Base-by-base conservation (phyloP, 352 stramenopile genomes). In the Phytopythium mirpurense region DNA sequence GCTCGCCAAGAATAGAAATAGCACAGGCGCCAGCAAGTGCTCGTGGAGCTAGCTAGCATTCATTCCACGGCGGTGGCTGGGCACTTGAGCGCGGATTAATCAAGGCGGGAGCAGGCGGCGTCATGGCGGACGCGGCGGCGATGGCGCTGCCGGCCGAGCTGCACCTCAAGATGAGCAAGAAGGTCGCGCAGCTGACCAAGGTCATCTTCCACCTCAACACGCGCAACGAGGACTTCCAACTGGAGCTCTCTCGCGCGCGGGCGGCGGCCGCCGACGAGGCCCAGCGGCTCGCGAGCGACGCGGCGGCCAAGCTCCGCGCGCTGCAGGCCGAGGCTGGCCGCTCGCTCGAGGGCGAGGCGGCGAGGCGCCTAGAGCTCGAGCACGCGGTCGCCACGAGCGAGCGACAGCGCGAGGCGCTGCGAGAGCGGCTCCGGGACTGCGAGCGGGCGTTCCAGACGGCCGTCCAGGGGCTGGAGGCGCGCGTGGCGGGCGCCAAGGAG, bases 121-220 rank as follows among this genome's bases (percentile, higher is more conserved):
- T n/a, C 34, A 74, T 74, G 65, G 51, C 51, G 43, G 57, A 63
- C 58, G 56, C 65, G 35, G 10, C 37, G 37, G 42, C 46, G 45
- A 51, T 56, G 29, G 45, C 56, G 27, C 40, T 56, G 54, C 46
- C 54, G 29, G 70, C 67, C 4, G 86, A 96, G 50, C 56, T 97
- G 60, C 88, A 96, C 51, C 71, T 96, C 40, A 96, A 96, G 65
- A 96, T 97, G 89, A 95, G 84, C 70, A 97, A 97, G 71, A 97
- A 97, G 72, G 90, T 97, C 55, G 89, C 90, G 46, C 89, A 96
- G 80, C 74, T 97, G 21, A 97, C 90, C 26, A 96, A 97, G 62
- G 90, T 96, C 34, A 96, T 97, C 51, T 97, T 96, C 73, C 89
- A 96, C 58, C 73, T 97, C 47, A 97, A 97, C 65, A 97, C 89